Evolutionary conservation across 495 filamentous ascomycete species (phyloP), one percentile per base, ranked within the genome.

Genomic region (Tirmania nivea): DNA sequence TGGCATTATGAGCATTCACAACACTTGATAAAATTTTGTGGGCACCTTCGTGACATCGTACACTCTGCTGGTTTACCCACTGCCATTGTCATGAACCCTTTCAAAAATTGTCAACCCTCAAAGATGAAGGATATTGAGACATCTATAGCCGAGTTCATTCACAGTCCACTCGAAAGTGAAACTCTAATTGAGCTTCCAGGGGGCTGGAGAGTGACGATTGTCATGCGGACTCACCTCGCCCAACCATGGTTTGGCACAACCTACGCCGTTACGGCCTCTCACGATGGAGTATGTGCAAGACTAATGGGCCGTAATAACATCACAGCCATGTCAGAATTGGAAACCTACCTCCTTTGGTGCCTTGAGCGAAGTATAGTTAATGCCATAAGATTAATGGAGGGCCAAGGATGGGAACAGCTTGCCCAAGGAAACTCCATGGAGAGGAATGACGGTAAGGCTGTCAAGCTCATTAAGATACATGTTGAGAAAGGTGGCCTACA

Each of bases 1-100:
- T 70, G 77, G 45, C 81, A 88, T 61, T 69, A 74, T 35, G 57
- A 63, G 60, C 71, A 57, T 54, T 70, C 67, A 45, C 69, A 53
- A 55, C 60, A 49, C 62, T 61, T 70, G 17, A 73, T 35, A 59
- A 69, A 34, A 54, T 59, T 56, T 61, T 55, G 81, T 10, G 21
- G 19, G 37, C 54, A 56, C 10, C 20, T 64, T 35, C 51, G 50
- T 31, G 16, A 36, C 1, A 45, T 63, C 25, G 35, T 55, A 10
- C 54, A 50, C 31, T 63, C 59, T 16, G 62, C 62, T 35, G 62
- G 62, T 39, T 37, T 65, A 17, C 48, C 48, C 11, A 50, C 48
- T 12, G 19, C n/a, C 1, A 20, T 21, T 17, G 19, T 21, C 14
- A 20, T 21, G 12, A 50, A 19, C 16, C 21, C 48, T 12, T 31